Base-by-base conservation (phyloP, 2,329 filamentous ascomycete genomes). In the Phaeosphaeria sp. region DNA sequence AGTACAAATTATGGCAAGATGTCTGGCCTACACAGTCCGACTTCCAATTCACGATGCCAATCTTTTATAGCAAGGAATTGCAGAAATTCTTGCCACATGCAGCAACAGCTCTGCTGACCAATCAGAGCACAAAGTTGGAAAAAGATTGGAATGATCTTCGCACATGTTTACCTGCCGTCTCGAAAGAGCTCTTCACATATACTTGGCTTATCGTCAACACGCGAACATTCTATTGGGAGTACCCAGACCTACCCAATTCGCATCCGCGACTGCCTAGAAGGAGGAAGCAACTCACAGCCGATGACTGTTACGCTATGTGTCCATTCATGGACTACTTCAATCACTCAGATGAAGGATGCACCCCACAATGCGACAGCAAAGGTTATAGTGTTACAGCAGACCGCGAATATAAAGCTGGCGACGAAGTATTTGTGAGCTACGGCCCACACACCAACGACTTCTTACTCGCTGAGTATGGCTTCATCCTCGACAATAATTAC, bases 241-340 rank as follows among this genome's bases (percentile, higher is more conserved):
- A 77, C 50, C 75, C 74, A 0, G 68, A 74, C 27, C 64, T 74
- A 1, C 66, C 79, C 74, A 48, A 77, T 77, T 9, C 80, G 68
- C 49, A 73, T 71, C 64, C 80, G 64, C 44, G 72, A 63, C 63
- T 81, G 2, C 75, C 75, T 39, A 84, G 59, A 76, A 81, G 69
- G 66, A 74, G 60, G 73, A 79, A 22, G 11, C 71, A 67, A 63
- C 76, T 65, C 68, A 77, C 67, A 74, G 84, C 64, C 15, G 74
- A 79, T 22, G 89, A 91, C 65, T 85, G 85, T 67, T 86, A 91
- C 80, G 86, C 86, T 10, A 82, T 92, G 64, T 89, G 88, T 73
- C 90, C 90, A 0, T 88, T 91, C 36, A 87, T 89, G 1, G 90
- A 93, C 72, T 85, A 90, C 54, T 89, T 92, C 80, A 93, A 86